Evolutionary conservation across 306 rosid genomes (phyloP).

Genomic region (Fragaria ananassa): DNA sequence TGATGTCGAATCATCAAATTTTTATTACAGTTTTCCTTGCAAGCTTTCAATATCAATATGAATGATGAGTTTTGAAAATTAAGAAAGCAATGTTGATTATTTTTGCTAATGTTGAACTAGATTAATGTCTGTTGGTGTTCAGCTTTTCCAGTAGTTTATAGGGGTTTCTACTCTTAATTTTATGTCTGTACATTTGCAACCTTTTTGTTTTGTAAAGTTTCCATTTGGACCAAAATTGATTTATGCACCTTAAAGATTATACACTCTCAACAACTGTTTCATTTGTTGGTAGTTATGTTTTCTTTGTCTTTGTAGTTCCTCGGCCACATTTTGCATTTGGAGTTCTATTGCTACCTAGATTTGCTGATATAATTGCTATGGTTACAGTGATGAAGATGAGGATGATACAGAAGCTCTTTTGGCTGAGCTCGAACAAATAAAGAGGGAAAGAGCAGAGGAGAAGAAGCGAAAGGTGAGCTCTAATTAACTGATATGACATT

Average conservation of each 20-base stretch:
- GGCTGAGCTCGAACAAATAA: conserved; percentile 98
- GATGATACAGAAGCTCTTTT: conserved; percentile 86
- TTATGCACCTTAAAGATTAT: not conserved
- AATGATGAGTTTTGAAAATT: not conserved
- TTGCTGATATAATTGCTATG: not conserved
- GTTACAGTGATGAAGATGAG: conserved; percentile 46
- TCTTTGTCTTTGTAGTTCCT: not conserved
- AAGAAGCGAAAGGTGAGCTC: conserved; percentile 70
- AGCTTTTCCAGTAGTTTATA: not conserved
- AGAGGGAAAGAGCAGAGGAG: conserved; percentile 95
- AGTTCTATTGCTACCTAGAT: not conserved
- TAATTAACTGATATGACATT: not conserved
- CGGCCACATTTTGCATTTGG: not conserved
- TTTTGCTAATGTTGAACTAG: not conserved
- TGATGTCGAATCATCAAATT: not conserved
- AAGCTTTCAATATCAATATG: not conserved
- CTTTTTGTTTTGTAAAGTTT: not conserved
- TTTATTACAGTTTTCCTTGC: not conserved
- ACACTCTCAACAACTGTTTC: not conserved
- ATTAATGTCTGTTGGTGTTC: not conserved
- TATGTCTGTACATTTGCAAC: too few relatives aligned
- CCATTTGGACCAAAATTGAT: not conserved
- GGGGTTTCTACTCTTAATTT: not conserved
- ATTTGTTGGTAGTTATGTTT: not conserved
- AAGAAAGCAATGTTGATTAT: not conserved